Percentiles rank a stretch among this genome's conserved stretches.
These are phyloP conservation scores for Exophiala spinifera DNA, from an alignment of 2,329 filamentous ascomycete genomes.

Conservation along the genomic window DNA sequence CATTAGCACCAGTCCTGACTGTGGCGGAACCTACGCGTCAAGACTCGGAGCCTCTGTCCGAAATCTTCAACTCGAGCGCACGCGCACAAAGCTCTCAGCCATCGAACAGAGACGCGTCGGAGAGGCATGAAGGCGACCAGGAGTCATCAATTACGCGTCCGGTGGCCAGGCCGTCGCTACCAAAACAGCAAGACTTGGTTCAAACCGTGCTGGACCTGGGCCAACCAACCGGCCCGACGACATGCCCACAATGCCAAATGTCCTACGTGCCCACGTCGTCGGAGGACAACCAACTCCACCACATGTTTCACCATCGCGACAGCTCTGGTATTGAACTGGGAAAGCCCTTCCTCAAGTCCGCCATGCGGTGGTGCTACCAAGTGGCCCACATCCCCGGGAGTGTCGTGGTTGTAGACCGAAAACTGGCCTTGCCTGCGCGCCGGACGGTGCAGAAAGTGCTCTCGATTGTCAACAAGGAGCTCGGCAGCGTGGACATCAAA, in stretches of 20 bases:
- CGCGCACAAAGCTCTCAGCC: slow-evolving; percentile 16
- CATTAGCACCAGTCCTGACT: slow-evolving; percentile 31
- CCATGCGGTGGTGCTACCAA: slow-evolving; percentile 52
- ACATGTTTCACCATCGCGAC: slow-evolving; percentile 62
- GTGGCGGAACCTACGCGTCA: slow-evolving; percentile 16
- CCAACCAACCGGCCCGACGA: slow-evolving; percentile 45
- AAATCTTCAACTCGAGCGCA: slow-evolving; percentile 27
- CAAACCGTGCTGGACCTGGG: slow-evolving; percentile 63
- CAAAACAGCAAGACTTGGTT: slow-evolving; percentile 40
- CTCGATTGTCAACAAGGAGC: slow-evolving; percentile 60
- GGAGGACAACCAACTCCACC: slow-evolving; percentile 61
- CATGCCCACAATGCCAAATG: slow-evolving; percentile 62
- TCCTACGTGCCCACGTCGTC: slow-evolving; percentile 61
- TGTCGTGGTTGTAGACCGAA: slow-evolving; percentile 58
- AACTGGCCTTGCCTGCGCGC: slow-evolving; percentile 51
- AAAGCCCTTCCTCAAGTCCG: slow-evolving; percentile 55
- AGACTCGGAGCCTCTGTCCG: slow-evolving; percentile 28
- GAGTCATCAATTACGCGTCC: slow-evolving; percentile 9
- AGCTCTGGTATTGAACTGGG: slow-evolving; percentile 60
- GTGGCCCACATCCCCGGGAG: slow-evolving; percentile 50
- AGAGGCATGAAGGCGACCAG: slow-evolving; percentile 6
- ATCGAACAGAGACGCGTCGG: slow-evolving; percentile 3
- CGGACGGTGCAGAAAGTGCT: slow-evolving; percentile 56
- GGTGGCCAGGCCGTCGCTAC: slow-evolving; percentile 10
- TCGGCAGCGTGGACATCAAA: slow-evolving; percentile 58